Evolutionary conservation across 2,329 filamentous ascomycete genomes (phyloP), one percentile per base, ranked within the genome.

Genomic region (Exophiala phaeomuriformis): DNA sequence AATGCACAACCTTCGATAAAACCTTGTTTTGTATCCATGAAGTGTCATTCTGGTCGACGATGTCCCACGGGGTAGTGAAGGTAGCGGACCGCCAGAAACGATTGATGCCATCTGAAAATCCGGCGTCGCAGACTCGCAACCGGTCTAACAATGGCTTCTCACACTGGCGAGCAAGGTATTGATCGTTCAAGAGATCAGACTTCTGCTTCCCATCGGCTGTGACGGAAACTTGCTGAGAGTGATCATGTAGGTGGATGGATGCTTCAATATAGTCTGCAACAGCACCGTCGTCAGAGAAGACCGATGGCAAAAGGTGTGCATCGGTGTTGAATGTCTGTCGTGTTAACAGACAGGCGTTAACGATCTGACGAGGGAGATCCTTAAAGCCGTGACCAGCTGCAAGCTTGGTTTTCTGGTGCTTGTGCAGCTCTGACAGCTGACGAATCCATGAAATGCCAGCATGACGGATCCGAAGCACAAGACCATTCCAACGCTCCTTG

Each of bases 401-500:
- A 67, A 65, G 0, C 52, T 43, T 1, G 69, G 28, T 4, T 68
- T 60, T 4, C 55, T 55, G 39, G 2, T 49, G 0, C 59, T 12
- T 33, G 35, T 56, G 44, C 28, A 53, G 46, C 5, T 51, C 29
- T 29, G 40, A 39, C 8, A 55, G 30, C 35, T 55, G 49, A 35
- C 52, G 49, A 39, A 58, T 53, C 52, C 52, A 56, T 12, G 6
- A 27, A 55, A 57, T 0, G 59, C 58, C 39, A 67, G 68, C 0
- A 62, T 36, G 12, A 60, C 64, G 3, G 79, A 61, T 1, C 53
- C 52, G 0, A 56, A 46, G 1, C 71, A 59, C 77, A 76, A 81
- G 2, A n/a, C 5, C 2, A 73, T 59, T 1, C 68, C 64, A 1
- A 27, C 47, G 39, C 6, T 19, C 10, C n/a, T 12, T 10, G 41